These are phyloP conservation scores for Leccinum truebloodii DNA, from an alignment of 768 basidiomycete species.

Conservation along the genomic window DNA sequence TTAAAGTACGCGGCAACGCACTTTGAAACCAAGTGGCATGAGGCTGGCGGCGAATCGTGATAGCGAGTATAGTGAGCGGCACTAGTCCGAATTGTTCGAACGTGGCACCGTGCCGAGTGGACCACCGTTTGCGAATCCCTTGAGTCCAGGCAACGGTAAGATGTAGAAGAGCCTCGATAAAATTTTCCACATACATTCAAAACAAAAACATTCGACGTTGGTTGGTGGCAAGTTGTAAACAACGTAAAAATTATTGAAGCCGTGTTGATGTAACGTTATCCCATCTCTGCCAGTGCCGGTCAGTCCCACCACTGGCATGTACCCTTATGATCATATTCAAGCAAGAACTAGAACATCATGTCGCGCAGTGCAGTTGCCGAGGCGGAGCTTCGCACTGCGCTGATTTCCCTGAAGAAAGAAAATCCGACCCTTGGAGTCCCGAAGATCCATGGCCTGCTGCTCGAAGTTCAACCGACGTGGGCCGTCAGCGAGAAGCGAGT, in stretches of 20 bases:
- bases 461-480: slow-evolving; percentile 65
- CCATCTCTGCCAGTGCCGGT: too few relatives aligned
- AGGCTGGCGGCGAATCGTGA: neutral
- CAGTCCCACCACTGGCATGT: neutral
- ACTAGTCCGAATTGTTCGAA: neutral
- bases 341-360: slow-evolving; percentile 10
- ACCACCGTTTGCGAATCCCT: neutral
- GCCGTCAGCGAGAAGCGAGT: slow-evolving; percentile 82
- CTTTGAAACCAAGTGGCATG: neutral
- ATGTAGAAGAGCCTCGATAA: too few relatives aligned
- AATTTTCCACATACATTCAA: neutral
- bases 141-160: neutral
- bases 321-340: neutral
- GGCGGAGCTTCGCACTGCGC: slow-evolving; percentile 56
- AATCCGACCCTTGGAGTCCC: slow-evolving; percentile 68
- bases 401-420: slow-evolving; percentile 53
- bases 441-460: slow-evolving; percentile 68
- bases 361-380: slow-evolving; percentile 39
- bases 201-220: neutral
- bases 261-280: too few relatives aligned
- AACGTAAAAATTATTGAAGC: neutral
- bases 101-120: neutral
- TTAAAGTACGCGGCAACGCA: too few relatives aligned
- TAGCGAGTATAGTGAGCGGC: neutral
- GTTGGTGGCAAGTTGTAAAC: neutral